A percentile compares a stretch with the other conserved stretches of the same genome.
phyloP scores from a whole-genome alignment of 148 eudicot species.

The Vaccinium darrowii region DNA sequence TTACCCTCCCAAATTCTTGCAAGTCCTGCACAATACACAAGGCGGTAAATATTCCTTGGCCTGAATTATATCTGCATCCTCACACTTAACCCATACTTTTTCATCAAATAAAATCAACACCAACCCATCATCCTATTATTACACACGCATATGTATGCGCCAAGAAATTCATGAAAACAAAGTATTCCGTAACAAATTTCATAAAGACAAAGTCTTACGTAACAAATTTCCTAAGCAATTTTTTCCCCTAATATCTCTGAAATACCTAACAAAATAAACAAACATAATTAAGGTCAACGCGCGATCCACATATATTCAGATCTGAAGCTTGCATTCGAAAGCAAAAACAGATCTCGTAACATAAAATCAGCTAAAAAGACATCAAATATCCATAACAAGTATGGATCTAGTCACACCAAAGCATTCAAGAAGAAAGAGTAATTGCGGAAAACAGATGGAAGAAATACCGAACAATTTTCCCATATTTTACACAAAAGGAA shows the following conservation, averaged over 20 bases:
- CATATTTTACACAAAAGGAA: not conserved
- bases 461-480: not conserved
- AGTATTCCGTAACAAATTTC: not conserved
- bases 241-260: not conserved
- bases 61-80: not conserved
- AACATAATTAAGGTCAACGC: not conserved
- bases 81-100: not conserved
- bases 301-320: not conserved
- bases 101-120: not conserved
- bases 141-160: not conserved
- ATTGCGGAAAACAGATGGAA: not conserved
- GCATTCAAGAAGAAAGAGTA: not conserved
- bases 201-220: not conserved
- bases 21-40: not conserved
- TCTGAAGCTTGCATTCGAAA: conserved; percentile 2
- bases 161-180: not conserved
- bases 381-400: not conserved
- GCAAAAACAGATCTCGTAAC: not conserved
- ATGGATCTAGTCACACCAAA: not conserved
- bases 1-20: too few species aligned
- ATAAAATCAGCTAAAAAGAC: not conserved
- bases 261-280: not conserved
- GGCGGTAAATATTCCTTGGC: not conserved
- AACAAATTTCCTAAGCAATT: not conserved
- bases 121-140: not conserved